Conservation (phyloP, 2,329 filamentous ascomycete genomes). For the Pestalotiopsis fici region DNA sequence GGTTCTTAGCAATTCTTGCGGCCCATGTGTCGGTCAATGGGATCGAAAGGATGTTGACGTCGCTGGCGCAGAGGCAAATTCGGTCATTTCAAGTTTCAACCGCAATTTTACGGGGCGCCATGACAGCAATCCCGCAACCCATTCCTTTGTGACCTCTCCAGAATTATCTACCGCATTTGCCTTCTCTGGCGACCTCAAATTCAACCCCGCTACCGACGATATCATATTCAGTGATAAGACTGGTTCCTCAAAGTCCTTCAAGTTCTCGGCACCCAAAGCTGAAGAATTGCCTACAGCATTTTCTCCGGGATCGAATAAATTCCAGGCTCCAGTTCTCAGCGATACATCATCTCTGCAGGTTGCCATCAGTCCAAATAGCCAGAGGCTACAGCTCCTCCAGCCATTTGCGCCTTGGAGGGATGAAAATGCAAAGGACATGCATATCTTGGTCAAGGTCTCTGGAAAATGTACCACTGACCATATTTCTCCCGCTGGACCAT, state of each 20-base stretch:
- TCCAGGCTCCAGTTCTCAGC: slow-evolving; percentile 84
- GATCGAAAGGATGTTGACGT: slow-evolving; percentile 92
- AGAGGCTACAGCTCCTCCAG: slow-evolving; percentile 89
- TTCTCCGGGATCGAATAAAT: slow-evolving; percentile 88
- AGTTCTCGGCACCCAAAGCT: slow-evolving; percentile 77
- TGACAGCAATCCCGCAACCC: slow-evolving; percentile 91
- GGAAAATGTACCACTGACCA: slow-evolving; percentile 98
- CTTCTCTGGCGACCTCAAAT: slow-evolving; percentile 81
- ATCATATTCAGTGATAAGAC: slow-evolving; percentile 87
- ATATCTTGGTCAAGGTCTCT: slow-evolving; percentile 93
- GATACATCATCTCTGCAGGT: slow-evolving; percentile 76
- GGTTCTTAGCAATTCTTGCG: slow-evolving; percentile 93
- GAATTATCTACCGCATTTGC: slow-evolving; percentile 87
- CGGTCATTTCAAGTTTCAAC: slow-evolving; percentile 98
- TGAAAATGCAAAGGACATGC: slow-evolving; percentile 81
- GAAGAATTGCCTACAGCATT: slow-evolving; percentile 84
- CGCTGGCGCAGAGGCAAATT: slow-evolving; percentile 77
- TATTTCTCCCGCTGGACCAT: slow-evolving; percentile 95
- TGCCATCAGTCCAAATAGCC: slow-evolving; percentile 82
- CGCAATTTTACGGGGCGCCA: slow-evolving; percentile 99
- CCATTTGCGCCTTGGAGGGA: slow-evolving; percentile 90
- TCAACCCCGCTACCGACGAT: slow-evolving; percentile 92
- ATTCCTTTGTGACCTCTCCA: slow-evolving; percentile 90
- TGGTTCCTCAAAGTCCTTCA: slow-evolving; percentile 76
- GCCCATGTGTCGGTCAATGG: slow-evolving; percentile 93